Percentiles rank a stretch among this genome's conserved stretches.
Conservation (phyloP, 805 yeast genomes). For the Zygoascus biomembranicola region DNA sequence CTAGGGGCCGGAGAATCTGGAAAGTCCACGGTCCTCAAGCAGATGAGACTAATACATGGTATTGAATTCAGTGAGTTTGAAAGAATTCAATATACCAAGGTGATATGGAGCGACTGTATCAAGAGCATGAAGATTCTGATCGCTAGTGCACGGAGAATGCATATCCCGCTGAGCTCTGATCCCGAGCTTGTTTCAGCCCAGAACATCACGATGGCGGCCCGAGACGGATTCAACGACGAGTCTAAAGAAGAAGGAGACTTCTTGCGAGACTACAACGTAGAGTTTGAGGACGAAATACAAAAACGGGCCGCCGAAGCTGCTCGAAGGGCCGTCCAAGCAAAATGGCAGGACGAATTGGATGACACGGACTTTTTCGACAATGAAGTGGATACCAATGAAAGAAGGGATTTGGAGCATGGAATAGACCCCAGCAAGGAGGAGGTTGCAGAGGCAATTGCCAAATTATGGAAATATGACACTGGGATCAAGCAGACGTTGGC, state of each 20-base stretch:
- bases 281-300: constrained; percentile 44
- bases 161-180: constrained; percentile 61
- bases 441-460: constrained; percentile 61
- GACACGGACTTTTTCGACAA: not conserved
- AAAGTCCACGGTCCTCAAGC: constrained; percentile 86
- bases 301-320: not conserved
- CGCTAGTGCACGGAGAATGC: constrained; percentile 62
- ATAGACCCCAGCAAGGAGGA: constrained; percentile 14
- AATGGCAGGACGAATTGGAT: not conserved
- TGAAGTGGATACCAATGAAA: constrained; percentile 1
- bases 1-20: constrained; percentile 95
- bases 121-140: constrained; percentile 74
- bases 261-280: constrained; percentile 57
- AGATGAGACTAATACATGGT: constrained; percentile 75
- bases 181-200: constrained; percentile 18
- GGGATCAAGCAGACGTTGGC: constrained; percentile 45
- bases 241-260: constrained; percentile 49
- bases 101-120: constrained; percentile 88
- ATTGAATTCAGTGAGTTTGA: constrained; percentile 79
- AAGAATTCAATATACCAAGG: constrained; percentile 68
- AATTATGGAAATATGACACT: constrained; percentile 60
- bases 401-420: not conserved
- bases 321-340: not conserved
- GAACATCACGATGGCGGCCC: not conserved
- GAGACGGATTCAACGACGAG: constrained; percentile 5